Evolutionary conservation across 495 filamentous ascomycete species (phyloP).

Genomic region (Aspergillus bertholletiae): DNA sequence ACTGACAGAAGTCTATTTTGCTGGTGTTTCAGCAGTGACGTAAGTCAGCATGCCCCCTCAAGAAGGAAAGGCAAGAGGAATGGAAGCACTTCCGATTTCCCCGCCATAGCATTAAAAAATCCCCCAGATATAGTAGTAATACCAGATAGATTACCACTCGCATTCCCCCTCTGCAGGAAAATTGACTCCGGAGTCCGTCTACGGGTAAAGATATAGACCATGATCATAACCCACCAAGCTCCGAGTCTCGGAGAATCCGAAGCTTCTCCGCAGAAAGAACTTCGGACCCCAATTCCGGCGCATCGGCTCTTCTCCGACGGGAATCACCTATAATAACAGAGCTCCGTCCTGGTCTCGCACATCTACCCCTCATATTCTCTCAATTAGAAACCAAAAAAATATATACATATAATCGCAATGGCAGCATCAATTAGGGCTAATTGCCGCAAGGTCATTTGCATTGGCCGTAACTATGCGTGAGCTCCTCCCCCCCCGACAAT

Average conservation of each 20-base stretch:
- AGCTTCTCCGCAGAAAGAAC: constrained; percentile 12
- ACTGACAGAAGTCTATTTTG: no score
- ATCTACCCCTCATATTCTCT: not conserved
- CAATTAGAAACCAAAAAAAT: not conserved
- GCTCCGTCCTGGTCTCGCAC: not conserved
- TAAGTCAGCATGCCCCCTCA: no score
- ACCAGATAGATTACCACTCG: no score
- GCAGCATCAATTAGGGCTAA: constrained; percentile 45
- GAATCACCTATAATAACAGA: constrained; percentile 6
- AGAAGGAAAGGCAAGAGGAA: no score
- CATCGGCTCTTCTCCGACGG: constrained; percentile 12
- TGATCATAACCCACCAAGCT: not conserved
- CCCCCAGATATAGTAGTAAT: no score
- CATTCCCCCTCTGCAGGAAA: no score
- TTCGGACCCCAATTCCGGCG: constrained; percentile 7
- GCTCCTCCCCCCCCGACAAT: constrained; percentile 27
- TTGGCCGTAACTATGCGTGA: constrained; percentile 96
- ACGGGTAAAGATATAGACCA: not conserved
- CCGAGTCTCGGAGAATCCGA: constrained; percentile 19
- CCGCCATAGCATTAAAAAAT: no score
- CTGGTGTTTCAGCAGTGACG: no score
- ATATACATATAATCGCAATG: constrained; percentile 26
- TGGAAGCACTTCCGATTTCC: no score
- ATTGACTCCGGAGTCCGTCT: no score
- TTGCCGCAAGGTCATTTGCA: constrained; percentile 88